A percentile compares a stretch with the other conserved stretches of the same genome.
Conservation (phyloP, 2,329 filamentous ascomycete species). For the Diaporthe sp. region DNA sequence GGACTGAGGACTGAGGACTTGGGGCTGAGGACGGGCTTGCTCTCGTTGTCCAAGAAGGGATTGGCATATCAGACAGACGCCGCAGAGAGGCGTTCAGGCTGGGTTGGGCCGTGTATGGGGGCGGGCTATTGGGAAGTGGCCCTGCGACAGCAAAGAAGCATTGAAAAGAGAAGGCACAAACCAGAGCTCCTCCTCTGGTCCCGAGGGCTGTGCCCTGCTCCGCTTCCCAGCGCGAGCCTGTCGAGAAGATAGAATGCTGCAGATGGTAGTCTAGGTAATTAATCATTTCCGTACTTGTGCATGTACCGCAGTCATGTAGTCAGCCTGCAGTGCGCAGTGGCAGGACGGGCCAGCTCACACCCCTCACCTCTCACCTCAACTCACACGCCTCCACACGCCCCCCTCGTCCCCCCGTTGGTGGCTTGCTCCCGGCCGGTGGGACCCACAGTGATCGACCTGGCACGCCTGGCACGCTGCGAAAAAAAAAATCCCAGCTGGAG, state of each 20-base stretch:
- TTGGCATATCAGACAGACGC: background rate
- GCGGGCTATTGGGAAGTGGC: background rate
- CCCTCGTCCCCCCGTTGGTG: background rate
- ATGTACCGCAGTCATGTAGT: constrained; percentile 25
- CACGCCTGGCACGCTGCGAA: background rate
- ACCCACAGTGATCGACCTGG: constrained; percentile 20
- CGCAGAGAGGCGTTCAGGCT: background rate
- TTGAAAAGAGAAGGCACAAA: background rate
- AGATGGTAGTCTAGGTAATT: constrained; percentile 9
- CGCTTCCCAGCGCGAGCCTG: background rate
- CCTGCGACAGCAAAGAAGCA: background rate
- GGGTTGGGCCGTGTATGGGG: background rate
- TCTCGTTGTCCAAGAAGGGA: background rate
- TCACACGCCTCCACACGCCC: background rate
- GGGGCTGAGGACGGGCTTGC: background rate
- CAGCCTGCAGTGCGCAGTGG: constrained; percentile 17
- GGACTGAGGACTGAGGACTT: background rate
- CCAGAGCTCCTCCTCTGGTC: background rate
- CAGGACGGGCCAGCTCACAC: constrained; percentile 20
- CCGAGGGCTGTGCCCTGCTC: constrained; percentile 1
- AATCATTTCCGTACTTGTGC: background rate
- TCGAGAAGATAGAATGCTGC: background rate
- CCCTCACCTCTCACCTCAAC: background rate
- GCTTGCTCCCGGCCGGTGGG: constrained; percentile 17
- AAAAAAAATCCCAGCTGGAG: background rate